A percentile compares a stretch with the other conserved stretches of the same genome.
phyloP scores from a whole-genome alignment of 345 rosid species.

The Salix koriyanagi region DNA sequence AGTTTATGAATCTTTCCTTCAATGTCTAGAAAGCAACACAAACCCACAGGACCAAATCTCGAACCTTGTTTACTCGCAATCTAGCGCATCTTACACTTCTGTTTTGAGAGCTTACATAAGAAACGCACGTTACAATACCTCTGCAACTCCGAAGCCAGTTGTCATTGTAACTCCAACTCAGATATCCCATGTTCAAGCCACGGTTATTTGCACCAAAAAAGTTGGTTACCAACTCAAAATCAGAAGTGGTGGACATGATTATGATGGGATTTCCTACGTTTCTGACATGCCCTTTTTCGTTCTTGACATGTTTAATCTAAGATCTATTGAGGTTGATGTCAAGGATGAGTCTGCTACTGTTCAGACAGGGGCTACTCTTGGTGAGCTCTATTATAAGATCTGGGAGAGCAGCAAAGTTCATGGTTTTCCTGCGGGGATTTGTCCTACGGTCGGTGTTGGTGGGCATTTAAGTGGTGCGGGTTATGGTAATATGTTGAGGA shows the following conservation, averaged over 20 bases:
- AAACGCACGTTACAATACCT: slow-evolving; percentile 50
- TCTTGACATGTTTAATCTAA: slow-evolving; percentile 50
- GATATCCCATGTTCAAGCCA: slow-evolving; percentile 48
- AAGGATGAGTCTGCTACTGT: slow-evolving; percentile 43
- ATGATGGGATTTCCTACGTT: slow-evolving; percentile 50
- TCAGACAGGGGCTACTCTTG: slow-evolving; percentile 48
- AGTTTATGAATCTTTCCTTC: slow-evolving; percentile 34
- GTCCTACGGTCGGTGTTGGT: slow-evolving; percentile 68
- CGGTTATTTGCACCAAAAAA: slow-evolving; percentile 47
- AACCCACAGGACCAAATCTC: slow-evolving; percentile 18
- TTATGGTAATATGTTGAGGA: slow-evolving; percentile 53
- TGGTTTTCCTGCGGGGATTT: slow-evolving; percentile 58
- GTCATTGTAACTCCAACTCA: slow-evolving; percentile 52
- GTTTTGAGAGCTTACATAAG: slow-evolving; percentile 52
- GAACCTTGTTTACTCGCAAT: slow-evolving; percentile 30
- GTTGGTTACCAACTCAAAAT: slow-evolving; percentile 41
- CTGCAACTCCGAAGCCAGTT: slow-evolving; percentile 40
- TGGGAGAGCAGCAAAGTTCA: slow-evolving; percentile 39
- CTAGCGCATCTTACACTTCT: slow-evolving; percentile 38
- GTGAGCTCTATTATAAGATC: slow-evolving; percentile 46
- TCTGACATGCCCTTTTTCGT: slow-evolving; percentile 48
- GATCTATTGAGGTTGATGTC: slow-evolving; percentile 29
- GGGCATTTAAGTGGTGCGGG: slow-evolving; percentile 66
- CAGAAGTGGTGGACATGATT: slow-evolving; percentile 65
- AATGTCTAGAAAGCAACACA: slow-evolving; percentile 39